These are phyloP conservation scores for Cochlearia excelsa DNA, from an alignment of 345 rosid species.

Conservation along the genomic window DNA sequence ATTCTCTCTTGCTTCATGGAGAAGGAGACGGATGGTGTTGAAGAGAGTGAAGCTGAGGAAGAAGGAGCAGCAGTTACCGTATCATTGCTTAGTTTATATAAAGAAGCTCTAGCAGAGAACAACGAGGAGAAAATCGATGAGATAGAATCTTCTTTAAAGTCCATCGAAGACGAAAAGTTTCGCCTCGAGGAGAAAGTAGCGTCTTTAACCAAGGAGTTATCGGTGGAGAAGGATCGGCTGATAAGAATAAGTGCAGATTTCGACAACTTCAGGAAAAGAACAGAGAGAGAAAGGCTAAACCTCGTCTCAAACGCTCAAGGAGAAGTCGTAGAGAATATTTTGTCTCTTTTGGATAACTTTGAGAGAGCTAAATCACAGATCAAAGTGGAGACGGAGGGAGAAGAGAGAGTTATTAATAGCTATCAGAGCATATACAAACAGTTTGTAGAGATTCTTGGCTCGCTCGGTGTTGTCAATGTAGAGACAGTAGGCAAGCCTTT, in stretches of 20 bases:
- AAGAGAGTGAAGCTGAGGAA: slow-evolving; percentile 46
- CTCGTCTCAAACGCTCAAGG: slow-evolving; percentile 88
- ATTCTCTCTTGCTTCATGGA: slow-evolving; percentile 30
- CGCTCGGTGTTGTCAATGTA: slow-evolving; percentile 79
- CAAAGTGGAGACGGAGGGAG: slow-evolving; percentile 82
- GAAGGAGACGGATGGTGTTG: slow-evolving; percentile 71
- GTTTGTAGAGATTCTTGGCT: slow-evolving; percentile 65
- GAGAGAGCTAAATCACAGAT: slow-evolving; percentile 92
- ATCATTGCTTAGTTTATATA: slow-evolving; percentile 52
- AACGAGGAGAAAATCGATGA: slow-evolving; percentile 59
- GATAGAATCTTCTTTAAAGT: slow-evolving; percentile 60
- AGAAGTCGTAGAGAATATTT: slow-evolving; percentile 77
- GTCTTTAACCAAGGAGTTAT: slow-evolving; percentile 57
- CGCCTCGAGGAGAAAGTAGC: slow-evolving; percentile 56
- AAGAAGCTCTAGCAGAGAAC: slow-evolving; percentile 63
- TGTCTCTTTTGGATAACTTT: slow-evolving; percentile 83
- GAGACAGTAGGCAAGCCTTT: slow-evolving; percentile 79
- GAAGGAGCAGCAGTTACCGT: slow-evolving; percentile 44
- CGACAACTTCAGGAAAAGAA: slow-evolving; percentile 94
- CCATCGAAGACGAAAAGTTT: slow-evolving; percentile 64
- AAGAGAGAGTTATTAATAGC: slow-evolving; percentile 80
- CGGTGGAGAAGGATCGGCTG: slow-evolving; percentile 66
- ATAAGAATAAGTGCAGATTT: slow-evolving; percentile 91
- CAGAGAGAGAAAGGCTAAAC: slow-evolving; percentile 79
- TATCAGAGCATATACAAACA: slow-evolving; percentile 96